Evolutionary conservation across 2,329 filamentous ascomycete species (phyloP).

Genomic region (Orbilia blumenaviensis): DNA sequence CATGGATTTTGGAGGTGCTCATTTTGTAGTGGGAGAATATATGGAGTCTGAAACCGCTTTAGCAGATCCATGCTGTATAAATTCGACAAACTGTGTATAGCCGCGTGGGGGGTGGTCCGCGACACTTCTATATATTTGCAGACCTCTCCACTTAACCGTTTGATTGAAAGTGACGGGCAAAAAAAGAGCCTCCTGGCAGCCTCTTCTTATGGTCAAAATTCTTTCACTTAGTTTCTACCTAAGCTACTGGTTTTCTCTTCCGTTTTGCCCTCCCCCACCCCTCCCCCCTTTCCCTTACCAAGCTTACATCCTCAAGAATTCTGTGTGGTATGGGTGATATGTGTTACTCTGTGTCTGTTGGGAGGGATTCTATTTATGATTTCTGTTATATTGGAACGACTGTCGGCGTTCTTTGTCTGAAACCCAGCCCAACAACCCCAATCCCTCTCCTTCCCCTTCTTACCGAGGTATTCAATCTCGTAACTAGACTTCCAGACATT

Average conservation of each 20-base stretch:
- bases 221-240: no score
- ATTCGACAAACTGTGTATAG: no score
- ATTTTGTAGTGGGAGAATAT: slow-evolving; percentile 46
- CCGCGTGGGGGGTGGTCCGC: no score
- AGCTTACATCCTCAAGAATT: background rate
- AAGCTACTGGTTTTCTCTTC: background rate
- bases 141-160: no score
- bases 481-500: no score
- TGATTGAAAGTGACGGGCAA: no score
- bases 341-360: background rate
- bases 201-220: background rate
- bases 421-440: background rate
- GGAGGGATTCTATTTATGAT: background rate
- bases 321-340: slow-evolving; percentile 1
- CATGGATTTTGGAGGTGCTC: slow-evolving; percentile 52
- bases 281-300: background rate
- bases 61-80: no score
- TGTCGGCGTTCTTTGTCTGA: slow-evolving; percentile 28
- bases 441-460: background rate
- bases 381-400: slow-evolving; percentile 5
- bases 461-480: background rate
- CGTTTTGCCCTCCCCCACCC: background rate
- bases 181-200: no score
- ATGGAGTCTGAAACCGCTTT: slow-evolving; percentile 18
- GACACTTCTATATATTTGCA: no score